phyloP scores from a whole-genome alignment of 495 filamentous ascomycete species.

The Trichoderma asperelloides region DNA sequence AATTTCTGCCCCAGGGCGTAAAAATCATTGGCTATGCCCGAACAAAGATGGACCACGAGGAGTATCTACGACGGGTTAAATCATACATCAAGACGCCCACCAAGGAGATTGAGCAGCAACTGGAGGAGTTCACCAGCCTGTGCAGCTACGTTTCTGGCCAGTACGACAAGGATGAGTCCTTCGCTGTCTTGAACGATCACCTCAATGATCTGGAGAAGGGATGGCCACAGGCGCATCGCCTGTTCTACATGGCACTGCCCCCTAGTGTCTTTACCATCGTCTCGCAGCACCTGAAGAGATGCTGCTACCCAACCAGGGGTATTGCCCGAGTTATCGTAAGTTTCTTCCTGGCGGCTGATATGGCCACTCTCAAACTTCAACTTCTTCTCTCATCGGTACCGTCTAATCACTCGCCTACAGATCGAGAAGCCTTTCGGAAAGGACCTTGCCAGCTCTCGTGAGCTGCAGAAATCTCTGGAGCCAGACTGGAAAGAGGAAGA shows the following conservation, averaged over 20 bases:
- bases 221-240: slow-evolving; percentile 73
- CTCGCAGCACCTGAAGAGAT: slow-evolving; percentile 91
- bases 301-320: slow-evolving; percentile 85
- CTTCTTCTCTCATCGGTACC: slow-evolving; percentile 13
- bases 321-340: slow-evolving; percentile 89
- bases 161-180: slow-evolving; percentile 96
- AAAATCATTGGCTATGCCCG: slow-evolving; percentile 98
- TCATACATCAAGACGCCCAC: slow-evolving; percentile 98
- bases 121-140: slow-evolving; percentile 76
- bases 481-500: slow-evolving; percentile 99
- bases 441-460: slow-evolving; percentile 86
- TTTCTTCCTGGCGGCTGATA: neutral
- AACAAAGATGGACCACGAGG: slow-evolving; percentile 97
- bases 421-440: slow-evolving; percentile 99
- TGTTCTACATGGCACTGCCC: slow-evolving; percentile 99
- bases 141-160: slow-evolving; percentile 94
- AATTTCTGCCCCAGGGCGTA: slow-evolving; percentile 96
- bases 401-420: slow-evolving; percentile 33
- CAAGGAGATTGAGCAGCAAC: slow-evolving; percentile 92
- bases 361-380: slow-evolving; percentile 12
- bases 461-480: slow-evolving; percentile 88
- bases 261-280: slow-evolving; percentile 97
- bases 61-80: slow-evolving; percentile 86
- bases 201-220: slow-evolving; percentile 79
- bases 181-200: slow-evolving; percentile 79